Evolutionary conservation across 1,139 yeast species (phyloP), one percentile per base, ranked within the genome.

Genomic region (Candida pseudoviswanathii): DNA sequence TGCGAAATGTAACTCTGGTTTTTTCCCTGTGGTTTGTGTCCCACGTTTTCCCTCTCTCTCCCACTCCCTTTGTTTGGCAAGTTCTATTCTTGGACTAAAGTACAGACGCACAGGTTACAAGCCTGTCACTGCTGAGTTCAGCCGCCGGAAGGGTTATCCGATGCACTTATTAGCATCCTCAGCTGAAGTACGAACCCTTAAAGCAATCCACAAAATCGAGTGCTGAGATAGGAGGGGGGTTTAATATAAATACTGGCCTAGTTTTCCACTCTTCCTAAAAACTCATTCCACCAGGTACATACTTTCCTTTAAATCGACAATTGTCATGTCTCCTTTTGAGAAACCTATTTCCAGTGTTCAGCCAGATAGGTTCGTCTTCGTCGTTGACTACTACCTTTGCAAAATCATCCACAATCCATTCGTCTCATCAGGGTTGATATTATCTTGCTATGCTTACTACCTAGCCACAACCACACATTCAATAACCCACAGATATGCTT

Each of bases 401-500:
- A 40, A 52, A 37, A 40, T 48, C 3, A 24, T 56, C 27, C 55
- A 52, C 39, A 86, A 68, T 57, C 85, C 86, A 2, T 84, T 86
- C 16, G 86, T 68, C 56, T 88, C 96, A 47, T 85, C 91, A 53
- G 82, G 82, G 7, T 87, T 81, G 36, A 82, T 86, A 48, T 73
- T 81, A 50, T 81, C 85, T 2, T 77, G 64, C 1, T 79, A 58
- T 50, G 78, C 83, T 24, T 74, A 56, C 11, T 51, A 32, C 25
- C 25, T 25, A 55, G 16, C 45, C 47, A 42, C 3, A n/a, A 7
- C 36, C 26, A n/a, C 45, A 36, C 24, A 16, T 30, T 9, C 41
- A 32, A 8, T 33, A 45, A 24, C 39, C 5, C 30, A 34, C 25
- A 8, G 31, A 29, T 21, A 27, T 27, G 27, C 27, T 34, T 27